Evolutionary conservation across 345 rosid genomes (phyloP).

Genomic region (Euphorbia lathyris): DNA sequence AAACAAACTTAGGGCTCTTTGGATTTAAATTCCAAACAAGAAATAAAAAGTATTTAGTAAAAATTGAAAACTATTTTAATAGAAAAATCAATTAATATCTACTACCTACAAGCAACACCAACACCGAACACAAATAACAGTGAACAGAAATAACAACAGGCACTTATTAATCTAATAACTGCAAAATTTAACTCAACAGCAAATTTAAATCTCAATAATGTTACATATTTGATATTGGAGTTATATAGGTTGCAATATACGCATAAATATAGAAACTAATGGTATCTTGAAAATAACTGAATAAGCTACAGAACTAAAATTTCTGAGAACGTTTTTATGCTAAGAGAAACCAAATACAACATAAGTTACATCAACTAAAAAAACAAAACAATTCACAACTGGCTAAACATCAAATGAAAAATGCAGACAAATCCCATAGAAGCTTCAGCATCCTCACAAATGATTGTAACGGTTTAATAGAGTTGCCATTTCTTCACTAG

Average conservation of each 20-base stretch:
- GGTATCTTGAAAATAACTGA: background rate
- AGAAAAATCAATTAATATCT: too few species aligned
- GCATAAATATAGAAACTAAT: background rate
- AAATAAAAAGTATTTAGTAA: too few species aligned
- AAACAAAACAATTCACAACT: constrained; percentile 3
- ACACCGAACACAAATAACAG: too few species aligned
- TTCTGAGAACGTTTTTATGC: constrained; percentile 10
- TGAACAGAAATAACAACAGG: too few species aligned
- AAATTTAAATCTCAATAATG: too few species aligned
- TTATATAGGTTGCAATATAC: background rate
- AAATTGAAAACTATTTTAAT: too few species aligned
- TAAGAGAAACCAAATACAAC: constrained; percentile 6
- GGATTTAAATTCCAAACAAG: too few species aligned
- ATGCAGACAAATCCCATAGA: background rate
- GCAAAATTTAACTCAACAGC: too few species aligned
- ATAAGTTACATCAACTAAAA: constrained; percentile 9
- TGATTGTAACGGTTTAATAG: background rate
- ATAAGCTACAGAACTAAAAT: background rate
- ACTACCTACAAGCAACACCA: too few species aligned
- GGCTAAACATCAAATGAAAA: background rate
- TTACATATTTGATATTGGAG: background rate
- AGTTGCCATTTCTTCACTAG: background rate
- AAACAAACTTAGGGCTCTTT: too few species aligned
- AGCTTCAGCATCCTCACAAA: background rate
- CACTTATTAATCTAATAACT: too few species aligned